Evolutionary conservation across 306 rosid genomes (phyloP), one percentile per base, ranked within the genome.

Genomic region (Cucurbita ficifolia): DNA sequence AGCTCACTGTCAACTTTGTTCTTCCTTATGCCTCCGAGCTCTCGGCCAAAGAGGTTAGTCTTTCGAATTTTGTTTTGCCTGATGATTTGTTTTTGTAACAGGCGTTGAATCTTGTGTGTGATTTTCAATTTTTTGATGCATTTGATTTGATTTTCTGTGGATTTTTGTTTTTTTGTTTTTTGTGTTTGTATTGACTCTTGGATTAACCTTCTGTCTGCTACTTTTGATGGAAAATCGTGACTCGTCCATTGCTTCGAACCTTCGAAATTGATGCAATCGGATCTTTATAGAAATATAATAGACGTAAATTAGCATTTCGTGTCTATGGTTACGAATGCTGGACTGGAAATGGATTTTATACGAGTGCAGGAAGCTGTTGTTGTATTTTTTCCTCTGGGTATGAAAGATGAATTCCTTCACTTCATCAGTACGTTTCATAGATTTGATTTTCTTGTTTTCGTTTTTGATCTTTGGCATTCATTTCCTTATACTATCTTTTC

Each of bases 1-100:
- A 95, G 83, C 96, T 95, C 83, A 95, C 96, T 7, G 90, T 95
- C 79, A 95, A 95, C 79, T 95, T 95, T 21, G 97, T 91, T 8
- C 96, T 95, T 7, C 97, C 99, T 8, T 95, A 95, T 74, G 72
- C 89, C 39, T 95, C 99, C 6, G 96, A 85, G 78, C 85, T 91
- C 72, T 65, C 97, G 40, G 78, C 83, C 21, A 95, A 95, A 81
- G 92, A 95, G 99, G 99, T 93, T 18, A 52, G 78, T 69, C 69
- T 64, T 68, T 10, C 2, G 42, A 6, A 7, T 8, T 46, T 71
- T 78, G 22, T 61, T 55, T 76, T 39, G 8, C 10, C 10, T 8
- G 18, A 19, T 63, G 24, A 33, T 1, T 74, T n/a, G 68, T 29
- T 29, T 29, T 29, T 5, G 1, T 40, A 18, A 3, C 3, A 19